Evolutionary conservation across 768 basidiomycete species (phyloP).

Genomic region (Sarcomyxa edulis): DNA sequence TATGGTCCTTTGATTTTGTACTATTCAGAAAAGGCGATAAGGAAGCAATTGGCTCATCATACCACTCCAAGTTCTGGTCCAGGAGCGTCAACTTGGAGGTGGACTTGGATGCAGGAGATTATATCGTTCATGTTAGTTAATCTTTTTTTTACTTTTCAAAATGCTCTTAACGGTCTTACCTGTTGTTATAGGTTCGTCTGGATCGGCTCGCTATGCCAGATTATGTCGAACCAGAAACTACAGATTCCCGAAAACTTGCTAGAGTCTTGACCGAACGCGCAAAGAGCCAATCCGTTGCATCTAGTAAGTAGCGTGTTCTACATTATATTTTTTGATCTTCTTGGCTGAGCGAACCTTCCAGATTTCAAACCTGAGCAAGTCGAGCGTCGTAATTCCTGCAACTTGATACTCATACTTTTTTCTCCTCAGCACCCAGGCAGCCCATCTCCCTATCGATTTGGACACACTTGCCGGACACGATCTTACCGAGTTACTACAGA

Average conservation of each 20-base stretch:
- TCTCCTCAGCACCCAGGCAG: conserved; percentile 14
- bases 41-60: conserved; percentile 25
- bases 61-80: conserved; percentile 22
- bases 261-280: conserved; percentile 37
- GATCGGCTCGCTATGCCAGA: conserved; percentile 23
- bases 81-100: conserved; percentile 36
- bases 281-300: conserved; percentile 40
- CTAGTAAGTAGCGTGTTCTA: conserved; percentile 28
- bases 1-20: conserved; percentile 43
- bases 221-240: too few relatives aligned
- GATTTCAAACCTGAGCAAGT: conserved; percentile 19
- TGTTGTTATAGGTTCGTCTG: conserved; percentile 22
- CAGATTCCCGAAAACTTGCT: conserved; percentile 33
- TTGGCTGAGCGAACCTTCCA: conserved; percentile 8
- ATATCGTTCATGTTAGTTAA: conserved; percentile 32
- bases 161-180: conserved; percentile 6
- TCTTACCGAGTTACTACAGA: conserved; percentile 27
- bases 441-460: conserved; percentile 28
- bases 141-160: neutral
- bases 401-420: too few relatives aligned
- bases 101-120: conserved; percentile 34
- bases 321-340: neutral
- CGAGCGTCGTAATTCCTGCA: neutral
- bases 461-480: conserved; percentile 29
- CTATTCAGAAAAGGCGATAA: conserved; percentile 38